Conservation (phyloP, 805 yeast species). For the Trichomonascus vanleenenianus region DNA sequence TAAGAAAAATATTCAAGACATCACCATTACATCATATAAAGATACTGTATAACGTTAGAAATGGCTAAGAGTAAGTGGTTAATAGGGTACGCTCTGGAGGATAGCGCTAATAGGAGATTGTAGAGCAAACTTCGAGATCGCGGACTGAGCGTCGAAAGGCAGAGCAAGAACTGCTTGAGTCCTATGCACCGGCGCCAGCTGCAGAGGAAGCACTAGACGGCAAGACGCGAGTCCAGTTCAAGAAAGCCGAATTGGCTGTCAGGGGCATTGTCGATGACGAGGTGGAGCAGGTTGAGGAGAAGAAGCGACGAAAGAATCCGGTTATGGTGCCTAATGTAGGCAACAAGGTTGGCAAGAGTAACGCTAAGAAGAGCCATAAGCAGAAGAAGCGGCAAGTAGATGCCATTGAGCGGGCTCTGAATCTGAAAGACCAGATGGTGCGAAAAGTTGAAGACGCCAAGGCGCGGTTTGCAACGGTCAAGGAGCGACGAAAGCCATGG, state of each 20-base stretch:
- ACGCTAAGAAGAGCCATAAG: slow-evolving; percentile 15
- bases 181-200: neutral
- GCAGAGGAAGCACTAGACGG: slow-evolving; percentile 11
- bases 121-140: slow-evolving; percentile 10
- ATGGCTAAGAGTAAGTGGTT: slow-evolving; percentile 10
- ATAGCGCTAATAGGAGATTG: no score
- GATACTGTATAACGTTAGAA: neutral
- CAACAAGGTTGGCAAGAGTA: slow-evolving; percentile 7
- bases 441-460: slow-evolving; percentile 24
- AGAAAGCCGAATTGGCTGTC: slow-evolving; percentile 21
- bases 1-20: slow-evolving; percentile 6
- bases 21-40: neutral
- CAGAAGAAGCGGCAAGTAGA: slow-evolving; percentile 13
- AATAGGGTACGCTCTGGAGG: no score
- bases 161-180: slow-evolving; percentile 1
- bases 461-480: slow-evolving; percentile 19
- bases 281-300: neutral
- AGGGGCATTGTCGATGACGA: slow-evolving; percentile 10
- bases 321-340: neutral
- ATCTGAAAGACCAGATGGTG: slow-evolving; percentile 20
- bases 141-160: slow-evolving; percentile 14
- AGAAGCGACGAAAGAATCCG: neutral
- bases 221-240: slow-evolving; percentile 20
- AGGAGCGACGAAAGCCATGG: slow-evolving; percentile 17
- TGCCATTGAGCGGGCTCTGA: slow-evolving; percentile 17